Conservation (phyloP, 1,284 basidiomycete genomes). For the Taiwanofungus camphoratus region DNA sequence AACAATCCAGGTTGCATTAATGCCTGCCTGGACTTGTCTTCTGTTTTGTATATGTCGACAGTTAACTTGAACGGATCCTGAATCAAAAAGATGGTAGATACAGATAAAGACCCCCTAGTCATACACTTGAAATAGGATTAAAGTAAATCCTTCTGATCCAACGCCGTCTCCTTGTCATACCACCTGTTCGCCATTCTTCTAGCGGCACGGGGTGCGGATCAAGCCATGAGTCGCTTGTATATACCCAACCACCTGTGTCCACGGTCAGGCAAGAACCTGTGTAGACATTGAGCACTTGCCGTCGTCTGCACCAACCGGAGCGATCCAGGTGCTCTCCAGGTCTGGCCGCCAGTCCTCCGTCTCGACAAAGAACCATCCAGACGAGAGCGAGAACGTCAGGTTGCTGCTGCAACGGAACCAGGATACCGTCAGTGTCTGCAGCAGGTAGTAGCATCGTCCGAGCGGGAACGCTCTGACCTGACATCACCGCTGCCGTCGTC, state of each 20-base stretch:
- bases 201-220: slow-evolving; percentile 37
- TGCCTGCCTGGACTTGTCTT: too few relatives aligned
- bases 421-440: slow-evolving; percentile 11
- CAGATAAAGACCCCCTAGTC: too few relatives aligned
- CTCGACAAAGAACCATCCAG: slow-evolving; percentile 66
- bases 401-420: slow-evolving; percentile 49
- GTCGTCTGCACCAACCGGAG: slow-evolving; percentile 38
- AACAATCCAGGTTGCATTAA: too few relatives aligned
- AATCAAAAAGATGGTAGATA: too few relatives aligned
- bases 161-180: slow-evolving; percentile 56
- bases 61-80: too few relatives aligned
- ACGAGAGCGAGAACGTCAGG: slow-evolving; percentile 65
- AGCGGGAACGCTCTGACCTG: slow-evolving; percentile 44
- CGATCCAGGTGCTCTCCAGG: slow-evolving; percentile 49
- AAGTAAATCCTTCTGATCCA: slow-evolving; percentile 66
- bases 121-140: neutral
- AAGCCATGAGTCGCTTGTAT: slow-evolving; percentile 69
- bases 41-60: too few relatives aligned
- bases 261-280: neutral
- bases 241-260: slow-evolving; percentile 64
- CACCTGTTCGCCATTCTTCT: slow-evolving; percentile 35
- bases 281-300: slow-evolving; percentile 27
- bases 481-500: slow-evolving; percentile 43
- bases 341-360: slow-evolving; percentile 74
- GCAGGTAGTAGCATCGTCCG: neutral